Evolutionary conservation across 352 stramenopile genomes (phyloP), one percentile per base, ranked within the genome.

Genomic region (Peronospora destructor): DNA sequence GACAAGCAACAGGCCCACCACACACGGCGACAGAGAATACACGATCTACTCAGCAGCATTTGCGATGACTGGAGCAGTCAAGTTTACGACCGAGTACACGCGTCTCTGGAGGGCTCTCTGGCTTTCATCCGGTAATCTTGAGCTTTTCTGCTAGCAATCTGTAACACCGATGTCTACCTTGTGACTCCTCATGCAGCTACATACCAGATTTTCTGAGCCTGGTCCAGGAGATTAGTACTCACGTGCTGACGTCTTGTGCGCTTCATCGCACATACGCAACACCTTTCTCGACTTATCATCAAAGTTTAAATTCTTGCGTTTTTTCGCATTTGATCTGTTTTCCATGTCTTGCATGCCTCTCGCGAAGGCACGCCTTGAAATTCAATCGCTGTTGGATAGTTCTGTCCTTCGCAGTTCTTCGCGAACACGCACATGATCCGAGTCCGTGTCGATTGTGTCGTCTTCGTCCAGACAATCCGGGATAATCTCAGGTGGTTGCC

Each of bases 401-500:
- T 70, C 57, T 46, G 61, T 70, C 12, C 61, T 49, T 55, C 46
- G 47, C 6, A 70, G 35, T 2, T 70, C 49, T 21, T 64, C 50
- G 3, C 52, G 47, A 36, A 66, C 56, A 19, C 26, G 47, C n/a
- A 45, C 40, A n/a, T 30, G 42, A 17, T 57, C 55, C 9, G 39
- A 46, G 5, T 71, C 53, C 0, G 51, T 33, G 26, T 61, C 53
- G 16, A 45, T 53, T n/a, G 41, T 21, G 0, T 66, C 52, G 3
- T 61, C 32, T 7, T 54, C 49, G 21, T 56, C 32, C 0, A 49
- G 14, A 25, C 42, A 13, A 30, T 68, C 61, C 0, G 71, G 71
- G 40, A 82, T 82, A 37, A 75, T 68, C 45, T 74, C 59, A 0
- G 63, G 65, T 5, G 71, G 62, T 7, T 71, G 66, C 4, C 61